phyloP scores from a whole-genome alignment of 257 asterid genomes.

The Rhazya stricta region DNA sequence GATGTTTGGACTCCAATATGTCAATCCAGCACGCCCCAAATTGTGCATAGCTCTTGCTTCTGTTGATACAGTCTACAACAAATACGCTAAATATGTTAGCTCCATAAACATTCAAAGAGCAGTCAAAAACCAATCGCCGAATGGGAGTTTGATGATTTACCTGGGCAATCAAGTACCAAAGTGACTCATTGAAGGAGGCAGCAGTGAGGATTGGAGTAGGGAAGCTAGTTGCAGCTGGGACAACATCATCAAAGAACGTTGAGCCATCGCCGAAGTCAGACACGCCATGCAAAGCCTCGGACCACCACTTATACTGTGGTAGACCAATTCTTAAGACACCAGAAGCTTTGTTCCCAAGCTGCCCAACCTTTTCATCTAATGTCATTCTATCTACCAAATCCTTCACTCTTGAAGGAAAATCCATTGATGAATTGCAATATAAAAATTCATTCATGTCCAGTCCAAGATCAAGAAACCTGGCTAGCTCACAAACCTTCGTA shows the following conservation, averaged over 20 bases:
- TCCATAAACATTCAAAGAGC: background rate
- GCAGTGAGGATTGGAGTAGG: conserved; percentile 24
- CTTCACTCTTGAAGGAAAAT: conserved; percentile 24
- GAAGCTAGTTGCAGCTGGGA: conserved; percentile 9
- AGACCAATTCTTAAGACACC: conserved; percentile 39
- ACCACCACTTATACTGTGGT: conserved; percentile 50
- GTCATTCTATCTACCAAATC: conserved; percentile 46
- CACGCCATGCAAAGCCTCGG: conserved; percentile 58
- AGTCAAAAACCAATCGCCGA: no score
- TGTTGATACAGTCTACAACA: conserved; percentile 32
- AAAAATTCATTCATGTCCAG: background rate
- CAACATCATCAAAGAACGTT: conserved; percentile 21
- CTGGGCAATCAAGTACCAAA: background rate
- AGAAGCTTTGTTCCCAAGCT: conserved; percentile 33
- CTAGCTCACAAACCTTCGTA: background rate
- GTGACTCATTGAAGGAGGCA: background rate
- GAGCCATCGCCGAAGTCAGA: conserved; percentile 25
- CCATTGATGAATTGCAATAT: conserved; percentile 23
- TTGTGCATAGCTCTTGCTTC: conserved; percentile 58
- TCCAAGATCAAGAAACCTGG: background rate
- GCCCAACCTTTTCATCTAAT: conserved; percentile 32
- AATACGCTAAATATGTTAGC: background rate
- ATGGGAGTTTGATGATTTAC: conserved; percentile 13
- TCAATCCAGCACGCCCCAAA: conserved; percentile 41
- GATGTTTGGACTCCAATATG: conserved; percentile 52